A percentile compares a stretch with the other conserved stretches of the same genome.
phyloP scores from a whole-genome alignment of 2,329 filamentous ascomycete genomes.

The Cercospora beticola region DNA sequence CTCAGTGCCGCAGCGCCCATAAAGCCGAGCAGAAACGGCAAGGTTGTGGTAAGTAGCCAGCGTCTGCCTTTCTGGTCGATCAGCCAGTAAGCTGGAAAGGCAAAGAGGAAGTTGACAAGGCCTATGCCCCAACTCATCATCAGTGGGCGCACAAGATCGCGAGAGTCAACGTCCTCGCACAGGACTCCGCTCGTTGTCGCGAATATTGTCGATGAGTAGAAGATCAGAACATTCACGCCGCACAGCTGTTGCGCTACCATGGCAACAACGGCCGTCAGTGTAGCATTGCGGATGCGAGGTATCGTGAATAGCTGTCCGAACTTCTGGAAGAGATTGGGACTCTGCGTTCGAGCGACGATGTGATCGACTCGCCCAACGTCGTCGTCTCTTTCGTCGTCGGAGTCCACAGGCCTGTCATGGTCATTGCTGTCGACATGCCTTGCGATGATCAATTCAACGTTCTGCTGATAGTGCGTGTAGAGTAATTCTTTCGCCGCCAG shows the following conservation, averaged over 20 bases:
- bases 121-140: conserved; percentile 36
- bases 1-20: conserved; percentile 51
- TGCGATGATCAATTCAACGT: conserved; percentile 24
- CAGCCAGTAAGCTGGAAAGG: conserved; percentile 55
- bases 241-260: conserved; percentile 35
- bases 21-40: conserved; percentile 50
- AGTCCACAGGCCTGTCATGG: not conserved
- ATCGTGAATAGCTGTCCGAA: conserved; percentile 33
- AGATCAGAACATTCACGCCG: conserved; percentile 30
- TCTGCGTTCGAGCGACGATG: not conserved
- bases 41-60: conserved; percentile 47
- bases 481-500: conserved; percentile 36
- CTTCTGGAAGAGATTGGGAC: conserved; percentile 27
- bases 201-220: conserved; percentile 34
- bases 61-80: conserved; percentile 60
- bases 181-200: conserved; percentile 5
- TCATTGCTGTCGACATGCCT: not conserved
- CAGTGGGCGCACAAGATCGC: conserved; percentile 25
- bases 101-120: conserved; percentile 29
- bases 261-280: conserved; percentile 26
- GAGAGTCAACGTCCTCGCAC: conserved; percentile 9
- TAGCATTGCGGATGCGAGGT: conserved; percentile 31
- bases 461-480: conserved; percentile 33
- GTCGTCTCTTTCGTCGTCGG: conserved; percentile 1
- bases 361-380: not conserved